Evolutionary conservation across 495 filamentous ascomycete species (phyloP).

Genomic region (Bacidia gigantensis): DNA sequence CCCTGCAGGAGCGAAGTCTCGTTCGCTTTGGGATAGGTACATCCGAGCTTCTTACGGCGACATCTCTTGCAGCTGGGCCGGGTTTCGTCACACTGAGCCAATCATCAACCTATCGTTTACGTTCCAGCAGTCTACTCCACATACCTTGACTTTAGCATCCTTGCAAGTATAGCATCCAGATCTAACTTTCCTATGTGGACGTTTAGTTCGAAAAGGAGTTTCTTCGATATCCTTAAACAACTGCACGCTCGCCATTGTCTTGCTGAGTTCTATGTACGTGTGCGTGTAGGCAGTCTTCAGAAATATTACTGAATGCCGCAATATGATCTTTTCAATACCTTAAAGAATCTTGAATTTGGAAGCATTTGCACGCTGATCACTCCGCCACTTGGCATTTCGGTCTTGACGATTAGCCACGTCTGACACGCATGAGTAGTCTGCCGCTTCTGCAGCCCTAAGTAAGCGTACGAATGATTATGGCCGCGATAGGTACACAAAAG

Average conservation of each 20-base stretch:
- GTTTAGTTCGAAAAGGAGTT: conserved; percentile 1
- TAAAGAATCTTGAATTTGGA: too few relatives aligned
- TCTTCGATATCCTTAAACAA: background rate
- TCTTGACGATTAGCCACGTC: background rate
- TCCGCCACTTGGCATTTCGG: background rate
- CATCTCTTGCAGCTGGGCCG: conserved; percentile 6
- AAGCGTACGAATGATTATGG: background rate
- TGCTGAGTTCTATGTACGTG: background rate
- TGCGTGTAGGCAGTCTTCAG: background rate
- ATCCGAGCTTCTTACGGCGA: conserved; percentile 3
- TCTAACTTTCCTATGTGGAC: conserved; percentile 2
- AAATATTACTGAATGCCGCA: too few relatives aligned
- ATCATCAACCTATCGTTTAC: conserved; percentile 5
- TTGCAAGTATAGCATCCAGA: conserved; percentile 5
- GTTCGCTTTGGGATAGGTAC: background rate
- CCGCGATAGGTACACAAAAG: background rate
- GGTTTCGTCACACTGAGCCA: conserved; percentile 4
- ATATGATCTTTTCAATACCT: too few relatives aligned
- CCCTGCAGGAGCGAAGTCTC: background rate
- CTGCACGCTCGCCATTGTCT: background rate
- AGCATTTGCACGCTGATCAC: background rate
- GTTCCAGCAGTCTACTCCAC: background rate
- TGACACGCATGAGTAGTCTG: background rate
- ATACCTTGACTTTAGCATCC: conserved; percentile 3
- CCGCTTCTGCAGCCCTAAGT: background rate